Evolutionary conservation across 148 eudicot genomes (phyloP).

Genomic region (Chenopodium suecicum): DNA sequence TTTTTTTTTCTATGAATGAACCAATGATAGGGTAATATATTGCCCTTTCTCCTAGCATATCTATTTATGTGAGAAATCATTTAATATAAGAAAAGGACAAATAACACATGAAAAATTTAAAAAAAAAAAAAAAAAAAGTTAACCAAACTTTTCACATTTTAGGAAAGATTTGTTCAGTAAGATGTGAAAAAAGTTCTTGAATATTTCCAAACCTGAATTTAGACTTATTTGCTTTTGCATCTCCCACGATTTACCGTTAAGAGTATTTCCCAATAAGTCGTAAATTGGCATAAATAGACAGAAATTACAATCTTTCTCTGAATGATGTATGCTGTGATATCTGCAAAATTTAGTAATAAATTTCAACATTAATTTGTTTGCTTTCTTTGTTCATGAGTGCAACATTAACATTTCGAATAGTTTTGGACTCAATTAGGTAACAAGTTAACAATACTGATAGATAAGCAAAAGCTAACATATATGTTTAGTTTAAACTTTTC

Average conservation of each 20-base stretch:
- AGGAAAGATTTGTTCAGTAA: neutral
- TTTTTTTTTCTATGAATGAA: neutral
- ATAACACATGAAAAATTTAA: neutral
- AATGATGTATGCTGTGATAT: conserved; percentile 76
- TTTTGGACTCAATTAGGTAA: neutral
- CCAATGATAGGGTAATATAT: neutral
- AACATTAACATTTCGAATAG: no score
- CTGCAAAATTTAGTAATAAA: conserved; percentile 32
- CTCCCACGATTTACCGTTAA: conserved; percentile 71
- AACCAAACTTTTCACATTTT: neutral
- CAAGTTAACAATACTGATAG: neutral
- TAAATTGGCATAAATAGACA: conserved; percentile 89
- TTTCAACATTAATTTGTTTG: neutral
- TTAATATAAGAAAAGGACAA: neutral
- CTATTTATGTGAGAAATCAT: neutral
- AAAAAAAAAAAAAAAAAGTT: neutral
- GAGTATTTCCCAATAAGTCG: conserved; percentile 70
- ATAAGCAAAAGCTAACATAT: neutral
- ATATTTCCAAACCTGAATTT: conserved; percentile 43
- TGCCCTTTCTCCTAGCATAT: neutral
- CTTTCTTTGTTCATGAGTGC: neutral
- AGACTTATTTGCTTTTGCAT: conserved; percentile 47
- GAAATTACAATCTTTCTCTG: conserved; percentile 57
- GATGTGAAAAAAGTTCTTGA: neutral
- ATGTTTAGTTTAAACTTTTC: no score